Conservation (phyloP, 148 eudicot species). For the Spergularia marina region DNA sequence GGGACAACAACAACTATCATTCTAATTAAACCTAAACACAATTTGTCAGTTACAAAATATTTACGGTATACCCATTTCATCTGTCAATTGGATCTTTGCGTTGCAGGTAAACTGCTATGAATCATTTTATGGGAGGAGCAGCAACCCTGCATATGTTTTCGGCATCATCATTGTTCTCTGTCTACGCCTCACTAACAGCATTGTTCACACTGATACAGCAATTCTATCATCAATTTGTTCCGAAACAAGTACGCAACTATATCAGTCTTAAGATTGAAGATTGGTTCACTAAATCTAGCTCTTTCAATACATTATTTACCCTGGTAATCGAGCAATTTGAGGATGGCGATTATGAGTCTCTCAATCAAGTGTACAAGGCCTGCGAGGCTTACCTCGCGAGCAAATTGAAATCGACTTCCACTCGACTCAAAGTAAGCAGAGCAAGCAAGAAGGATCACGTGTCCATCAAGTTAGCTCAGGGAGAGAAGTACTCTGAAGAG, state of each 20-base stretch:
- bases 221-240: conserved; percentile 30
- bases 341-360: conserved; percentile 18
- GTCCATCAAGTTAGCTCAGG: conserved; percentile 28
- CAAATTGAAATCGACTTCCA: conserved; percentile 22
- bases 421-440: conserved; percentile 28
- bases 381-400: conserved; percentile 29
- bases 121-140: conserved; percentile 15
- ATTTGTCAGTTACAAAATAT: too few relatives aligned
- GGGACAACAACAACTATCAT: too few relatives aligned
- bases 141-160: conserved; percentile 22
- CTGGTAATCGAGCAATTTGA: conserved; percentile 27
- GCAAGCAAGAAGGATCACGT: conserved; percentile 16
- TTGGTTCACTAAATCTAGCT: conserved; percentile 16
- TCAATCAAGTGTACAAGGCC: conserved; percentile 28
- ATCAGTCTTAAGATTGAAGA: conserved; percentile 20
- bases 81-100: background rate
- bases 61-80: too few relatives aligned
- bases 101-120: conserved; percentile 5
- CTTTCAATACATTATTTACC: conserved; percentile 19
- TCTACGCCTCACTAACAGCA: conserved; percentile 31
- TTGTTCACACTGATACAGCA: conserved; percentile 27
- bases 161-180: conserved; percentile 30
- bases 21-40: too few relatives aligned
- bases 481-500: conserved; percentile 22
- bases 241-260: conserved; percentile 18